These are phyloP conservation scores for Taphrina sp. DNA, from an alignment of 1,139 yeast genomes.

Conservation along the genomic window DNA sequence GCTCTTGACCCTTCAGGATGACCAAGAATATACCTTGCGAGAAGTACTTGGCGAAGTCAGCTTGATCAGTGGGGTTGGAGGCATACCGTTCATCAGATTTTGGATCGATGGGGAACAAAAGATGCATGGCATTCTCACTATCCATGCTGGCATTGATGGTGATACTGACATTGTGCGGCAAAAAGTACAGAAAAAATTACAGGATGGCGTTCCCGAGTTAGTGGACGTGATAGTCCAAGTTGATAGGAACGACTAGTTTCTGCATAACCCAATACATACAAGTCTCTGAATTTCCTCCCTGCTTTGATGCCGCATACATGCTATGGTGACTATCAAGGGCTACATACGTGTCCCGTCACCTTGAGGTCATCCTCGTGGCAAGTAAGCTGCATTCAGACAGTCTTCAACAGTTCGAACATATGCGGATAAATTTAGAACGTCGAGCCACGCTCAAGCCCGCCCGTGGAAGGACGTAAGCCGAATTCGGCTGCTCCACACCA, in stretches of 20 bases:
- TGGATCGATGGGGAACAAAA: conserved; percentile 67
- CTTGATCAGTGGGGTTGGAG: conserved; percentile 71
- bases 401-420: too few species aligned
- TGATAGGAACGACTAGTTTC: conserved; percentile 22
- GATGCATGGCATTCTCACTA: conserved; percentile 44
- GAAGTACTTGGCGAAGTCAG: conserved; percentile 65
- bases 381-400: too few species aligned
- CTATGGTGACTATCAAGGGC: too few species aligned
- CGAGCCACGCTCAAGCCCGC: too few species aligned
- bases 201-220: conserved; percentile 48
- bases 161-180: conserved; percentile 27
- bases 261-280: too few species aligned
- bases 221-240: conserved; percentile 32
- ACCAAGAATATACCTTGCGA: conserved; percentile 61
- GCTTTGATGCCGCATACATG: too few species aligned
- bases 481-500: too few species aligned
- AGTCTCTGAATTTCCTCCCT: too few species aligned
- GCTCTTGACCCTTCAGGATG: conserved; percentile 58
- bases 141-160: conserved; percentile 37
- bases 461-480: too few species aligned
- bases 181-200: conserved; percentile 41
- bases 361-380: too few species aligned
- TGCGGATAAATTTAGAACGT: too few species aligned
- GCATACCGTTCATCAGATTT: conserved; percentile 84
- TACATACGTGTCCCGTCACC: too few species aligned